A percentile compares a stretch with the other conserved stretches of the same genome.
phyloP scores from a whole-genome alignment of 2,329 filamentous ascomycete species.

The Colletotrichum melonis region DNA sequence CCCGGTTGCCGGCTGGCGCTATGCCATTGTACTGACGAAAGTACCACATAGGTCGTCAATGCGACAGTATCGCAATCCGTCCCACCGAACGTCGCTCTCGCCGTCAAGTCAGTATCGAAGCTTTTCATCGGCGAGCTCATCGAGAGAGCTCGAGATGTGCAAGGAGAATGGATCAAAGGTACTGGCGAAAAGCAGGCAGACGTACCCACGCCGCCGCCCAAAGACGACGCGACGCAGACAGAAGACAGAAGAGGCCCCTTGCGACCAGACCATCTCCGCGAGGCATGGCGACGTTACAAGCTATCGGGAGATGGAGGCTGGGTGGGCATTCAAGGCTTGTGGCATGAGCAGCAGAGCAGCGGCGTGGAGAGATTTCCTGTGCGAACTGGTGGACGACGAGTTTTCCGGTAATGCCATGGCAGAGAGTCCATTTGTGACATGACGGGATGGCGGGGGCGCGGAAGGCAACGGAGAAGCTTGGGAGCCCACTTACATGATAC shows the following conservation, averaged over 20 bases:
- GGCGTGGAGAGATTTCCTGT: slow-evolving; percentile 70
- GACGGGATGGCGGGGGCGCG: neutral
- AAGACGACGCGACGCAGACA: slow-evolving; percentile 42
- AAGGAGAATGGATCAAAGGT: slow-evolving; percentile 75
- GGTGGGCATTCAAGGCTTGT: slow-evolving; percentile 68
- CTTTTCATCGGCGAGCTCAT: slow-evolving; percentile 82
- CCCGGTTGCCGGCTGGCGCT: neutral
- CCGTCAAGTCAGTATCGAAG: slow-evolving; percentile 82
- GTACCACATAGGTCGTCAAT: slow-evolving; percentile 71
- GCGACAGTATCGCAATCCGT: slow-evolving; percentile 85
- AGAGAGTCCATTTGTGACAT: too few species aligned
- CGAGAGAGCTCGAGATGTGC: slow-evolving; percentile 76
- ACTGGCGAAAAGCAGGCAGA: slow-evolving; percentile 68
- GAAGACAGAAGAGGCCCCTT: slow-evolving; percentile 66
- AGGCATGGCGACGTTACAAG: slow-evolving; percentile 78
- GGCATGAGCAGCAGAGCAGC: slow-evolving; percentile 70
- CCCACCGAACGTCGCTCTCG: slow-evolving; percentile 77
- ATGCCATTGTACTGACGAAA: slow-evolving; percentile 7
- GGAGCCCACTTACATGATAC: slow-evolving; percentile 9
- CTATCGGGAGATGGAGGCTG: slow-evolving; percentile 71
- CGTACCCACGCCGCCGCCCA: slow-evolving; percentile 54
- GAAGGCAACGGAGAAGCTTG: neutral
- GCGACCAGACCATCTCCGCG: slow-evolving; percentile 79
- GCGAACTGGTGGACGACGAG: slow-evolving; percentile 60
- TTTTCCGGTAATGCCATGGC: slow-evolving; percentile 60